Evolutionary conservation across 306 rosid genomes (phyloP), one percentile per base, ranked within the genome.

Genomic region (Medicago ruthenica): DNA sequence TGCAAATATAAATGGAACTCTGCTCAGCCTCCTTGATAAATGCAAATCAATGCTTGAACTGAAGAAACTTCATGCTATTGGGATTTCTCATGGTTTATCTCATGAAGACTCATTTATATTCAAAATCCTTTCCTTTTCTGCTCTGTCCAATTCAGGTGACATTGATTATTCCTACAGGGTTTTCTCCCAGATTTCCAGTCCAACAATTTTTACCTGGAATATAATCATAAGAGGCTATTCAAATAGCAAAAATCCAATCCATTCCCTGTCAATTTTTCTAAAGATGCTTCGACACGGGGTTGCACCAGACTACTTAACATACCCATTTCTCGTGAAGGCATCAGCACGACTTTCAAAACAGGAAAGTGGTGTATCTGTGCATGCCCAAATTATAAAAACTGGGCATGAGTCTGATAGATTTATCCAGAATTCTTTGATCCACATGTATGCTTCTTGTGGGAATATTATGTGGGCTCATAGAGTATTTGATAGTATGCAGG

Each of bases 251-350:
- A 84, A 75, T 73, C 97, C 96, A 37, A 87, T 75, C 55, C 78
- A 67, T 59, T 88, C 93, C 0, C 50, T 88, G 1, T 85, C 83
- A 2, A 68, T 89, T 55, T 92, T 85, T 57, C 27, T 88, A 39
- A 74, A 68, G 74, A 92, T 92, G 96, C 76, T 88, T 76, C 88
- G 82, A 53, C 71, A 45, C 31, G 89, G 92, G 78, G 81, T 80
- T 79, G 65, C 85, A 12, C 96, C 96, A 1, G 90, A 88, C 76
- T 79, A 88, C 75, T 47, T 92, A 42, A 90, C 97, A 47, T 92
- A 86, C 85, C 97, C 96, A 50, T 92, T 92, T 84, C 89, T 92
- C 20, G 73, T 73, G 18, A 92, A 92, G 85, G 96, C 96, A 8
- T 84, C 92, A 0, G 84, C 97, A 1, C 87, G 86, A 18, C 84